phyloP scores from a whole-genome alignment of 176 grass and related monocot genomes.

The Phragmites australis region DNA sequence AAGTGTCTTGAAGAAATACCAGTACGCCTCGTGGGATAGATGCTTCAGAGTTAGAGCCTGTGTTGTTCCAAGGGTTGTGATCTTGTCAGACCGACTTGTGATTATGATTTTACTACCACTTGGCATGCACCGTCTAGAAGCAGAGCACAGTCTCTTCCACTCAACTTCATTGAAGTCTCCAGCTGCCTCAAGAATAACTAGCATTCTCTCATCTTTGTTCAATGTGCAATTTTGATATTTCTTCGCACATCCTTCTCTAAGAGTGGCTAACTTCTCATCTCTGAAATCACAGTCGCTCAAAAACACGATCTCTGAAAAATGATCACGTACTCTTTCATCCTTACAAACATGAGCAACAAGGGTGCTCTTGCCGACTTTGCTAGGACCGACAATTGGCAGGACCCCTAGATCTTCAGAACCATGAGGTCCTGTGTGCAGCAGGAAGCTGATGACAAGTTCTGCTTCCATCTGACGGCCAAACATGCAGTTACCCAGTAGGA shows the following conservation, averaged over 20 bases:
- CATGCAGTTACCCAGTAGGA: not conserved
- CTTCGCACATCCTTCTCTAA: not conserved
- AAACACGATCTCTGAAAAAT: not conserved
- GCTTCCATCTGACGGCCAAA: not conserved
- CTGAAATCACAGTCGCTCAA: not conserved
- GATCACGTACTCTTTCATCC: constrained; percentile 16
- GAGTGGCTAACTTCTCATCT: not conserved
- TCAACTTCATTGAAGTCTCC: not conserved
- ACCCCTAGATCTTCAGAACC: not conserved
- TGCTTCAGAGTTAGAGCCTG: not conserved
- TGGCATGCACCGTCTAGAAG: not conserved
- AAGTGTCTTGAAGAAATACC: constrained; percentile 22
- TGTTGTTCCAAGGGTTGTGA: not conserved
- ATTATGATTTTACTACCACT: not conserved
- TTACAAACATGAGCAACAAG: constrained; percentile 30
- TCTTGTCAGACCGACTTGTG: not conserved
- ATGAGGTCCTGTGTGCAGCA: not conserved
- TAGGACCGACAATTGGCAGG: not conserved
- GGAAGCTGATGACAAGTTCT: not conserved
- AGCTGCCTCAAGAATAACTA: not conserved
- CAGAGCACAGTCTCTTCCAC: not conserved
- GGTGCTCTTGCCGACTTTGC: constrained; percentile 29
- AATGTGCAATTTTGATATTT: not conserved
- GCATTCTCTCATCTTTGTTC: not conserved
- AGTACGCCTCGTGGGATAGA: not conserved